Percentiles rank a stretch among this genome's conserved stretches.
phyloP scores from a whole-genome alignment of 345 rosid species.

The Bretschneidera sinensis region DNA sequence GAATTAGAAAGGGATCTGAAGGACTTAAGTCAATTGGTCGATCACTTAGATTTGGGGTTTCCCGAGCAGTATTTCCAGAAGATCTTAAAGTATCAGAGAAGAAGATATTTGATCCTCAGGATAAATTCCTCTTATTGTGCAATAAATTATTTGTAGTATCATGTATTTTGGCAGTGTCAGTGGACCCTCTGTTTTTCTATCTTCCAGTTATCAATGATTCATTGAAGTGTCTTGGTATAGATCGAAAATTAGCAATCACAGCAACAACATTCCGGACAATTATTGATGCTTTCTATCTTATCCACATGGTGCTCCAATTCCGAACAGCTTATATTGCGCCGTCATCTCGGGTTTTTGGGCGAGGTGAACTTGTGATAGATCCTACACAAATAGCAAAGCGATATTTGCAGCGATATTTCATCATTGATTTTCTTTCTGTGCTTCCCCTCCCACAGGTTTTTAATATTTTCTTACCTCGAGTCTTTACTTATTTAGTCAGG shows the following conservation, averaged over 20 bases:
- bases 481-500: not conserved
- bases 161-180: conserved; percentile 78
- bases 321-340: conserved; percentile 97
- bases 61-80: conserved; percentile 92
- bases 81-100: conserved; percentile 86
- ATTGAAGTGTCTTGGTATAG: conserved; percentile 60
- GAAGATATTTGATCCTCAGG: conserved; percentile 91
- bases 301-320: conserved; percentile 87
- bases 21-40: conserved; percentile 93
- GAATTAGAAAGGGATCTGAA: conserved; percentile 78
- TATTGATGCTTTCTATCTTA: conserved; percentile 77
- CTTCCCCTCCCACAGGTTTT: conserved; percentile 95
- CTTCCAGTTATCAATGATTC: conserved; percentile 69
- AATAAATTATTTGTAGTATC: conserved; percentile 75
- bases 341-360: conserved; percentile 92
- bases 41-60: conserved; percentile 84
- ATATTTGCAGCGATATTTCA: conserved; percentile 67
- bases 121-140: conserved; percentile 73
- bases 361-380: conserved; percentile 95
- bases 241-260: conserved; percentile 59
- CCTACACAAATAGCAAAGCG: conserved; percentile 86
- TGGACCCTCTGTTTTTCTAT: conserved; percentile 87
- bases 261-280: conserved; percentile 79
- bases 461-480: not conserved
- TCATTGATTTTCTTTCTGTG: conserved; percentile 80